Conservation (phyloP, 352 stramenopile species). For the Thalassiosira exigua region DNA sequence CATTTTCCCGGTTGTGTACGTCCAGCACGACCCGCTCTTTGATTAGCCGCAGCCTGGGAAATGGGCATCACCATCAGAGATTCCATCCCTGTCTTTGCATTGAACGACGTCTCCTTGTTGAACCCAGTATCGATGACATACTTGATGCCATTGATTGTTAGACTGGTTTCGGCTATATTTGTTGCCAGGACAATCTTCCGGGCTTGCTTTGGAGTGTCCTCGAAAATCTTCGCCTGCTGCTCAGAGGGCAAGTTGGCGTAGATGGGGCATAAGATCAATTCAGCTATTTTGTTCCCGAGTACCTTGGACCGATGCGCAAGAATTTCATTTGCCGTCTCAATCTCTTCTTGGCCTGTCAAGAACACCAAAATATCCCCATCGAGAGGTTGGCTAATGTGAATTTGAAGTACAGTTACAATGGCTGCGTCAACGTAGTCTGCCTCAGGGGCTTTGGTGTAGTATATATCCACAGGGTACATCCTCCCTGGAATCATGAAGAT, state of each 20-base stretch:
- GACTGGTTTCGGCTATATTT: constrained; percentile 99
- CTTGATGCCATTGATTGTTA: constrained; percentile 99
- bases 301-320: constrained; percentile 90
- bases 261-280: constrained; percentile 98
- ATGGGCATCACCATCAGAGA: constrained; percentile 98
- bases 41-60: constrained; percentile 95
- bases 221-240: constrained; percentile 99
- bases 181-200: constrained; percentile 99
- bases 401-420: constrained; percentile 97
- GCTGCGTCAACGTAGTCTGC: constrained; percentile 98
- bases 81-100: constrained; percentile 98
- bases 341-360: constrained; percentile 99
- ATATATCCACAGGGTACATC: constrained; percentile 91
- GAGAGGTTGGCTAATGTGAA: constrained; percentile 97
- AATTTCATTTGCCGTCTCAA: constrained; percentile 97
- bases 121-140: constrained; percentile 99
- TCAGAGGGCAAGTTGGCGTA: constrained; percentile 98
- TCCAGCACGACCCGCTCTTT: constrained; percentile 89
- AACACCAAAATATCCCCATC: constrained; percentile 99
- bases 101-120: constrained; percentile 99
- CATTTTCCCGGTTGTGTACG: constrained; percentile 97
- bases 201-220: constrained; percentile 93
- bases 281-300: constrained; percentile 95
- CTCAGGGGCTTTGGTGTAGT: constrained; percentile 98
- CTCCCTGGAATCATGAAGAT: constrained; percentile 99